Conservation (phyloP, 2,329 filamentous ascomycete genomes). For the Talaromyces rugulosus region DNA sequence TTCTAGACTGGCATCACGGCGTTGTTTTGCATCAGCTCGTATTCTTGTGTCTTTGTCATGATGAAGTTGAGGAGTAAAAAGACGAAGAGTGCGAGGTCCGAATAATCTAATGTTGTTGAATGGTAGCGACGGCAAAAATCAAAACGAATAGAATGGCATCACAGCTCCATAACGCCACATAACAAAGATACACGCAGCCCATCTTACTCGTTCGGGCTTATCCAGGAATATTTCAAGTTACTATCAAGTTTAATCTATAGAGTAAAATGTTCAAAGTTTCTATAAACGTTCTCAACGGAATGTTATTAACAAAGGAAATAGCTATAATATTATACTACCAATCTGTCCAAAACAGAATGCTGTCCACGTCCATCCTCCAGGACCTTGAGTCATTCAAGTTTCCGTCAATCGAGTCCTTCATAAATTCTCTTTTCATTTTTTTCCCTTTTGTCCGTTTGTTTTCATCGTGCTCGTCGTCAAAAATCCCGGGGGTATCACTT, state of each 20-base stretch:
- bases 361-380: constrained; percentile 6
- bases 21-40: constrained; percentile 40
- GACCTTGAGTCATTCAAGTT: constrained; percentile 12
- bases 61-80: constrained; percentile 49
- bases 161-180: not conserved
- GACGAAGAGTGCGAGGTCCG: constrained; percentile 40
- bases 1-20: constrained; percentile 38
- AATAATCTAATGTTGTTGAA: constrained; percentile 15
- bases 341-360: not conserved
- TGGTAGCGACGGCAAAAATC: not conserved
- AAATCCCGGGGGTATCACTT: constrained; percentile 11
- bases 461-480: constrained; percentile 13
- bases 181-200: not conserved
- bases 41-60: constrained; percentile 43
- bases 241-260: not conserved
- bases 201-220: not conserved
- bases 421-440: not conserved
- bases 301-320: not conserved
- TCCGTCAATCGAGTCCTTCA: not conserved
- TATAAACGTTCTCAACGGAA: not conserved
- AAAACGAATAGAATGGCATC: not conserved
- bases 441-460: not conserved
- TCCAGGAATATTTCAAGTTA: not conserved
- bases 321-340: not conserved
- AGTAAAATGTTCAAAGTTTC: not conserved